These are phyloP conservation scores for Cryptosporidium xiaoi DNA, from an alignment of 169 alveolate genomes.

Conservation along the genomic window DNA sequence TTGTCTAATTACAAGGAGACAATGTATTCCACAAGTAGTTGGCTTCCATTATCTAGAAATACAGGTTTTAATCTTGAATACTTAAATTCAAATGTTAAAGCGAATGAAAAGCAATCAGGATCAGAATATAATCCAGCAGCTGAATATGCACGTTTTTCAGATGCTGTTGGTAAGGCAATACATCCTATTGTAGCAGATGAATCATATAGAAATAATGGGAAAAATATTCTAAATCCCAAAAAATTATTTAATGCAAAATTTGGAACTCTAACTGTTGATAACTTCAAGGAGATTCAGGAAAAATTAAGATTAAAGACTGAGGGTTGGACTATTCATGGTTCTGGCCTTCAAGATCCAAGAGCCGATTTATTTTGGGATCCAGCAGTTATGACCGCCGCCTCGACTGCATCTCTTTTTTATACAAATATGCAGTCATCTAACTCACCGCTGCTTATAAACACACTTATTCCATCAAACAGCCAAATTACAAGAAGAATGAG, in stretches of 20 bases:
- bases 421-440: constrained; percentile 52
- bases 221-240: constrained; percentile 33
- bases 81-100: constrained; percentile 23
- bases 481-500: neutral
- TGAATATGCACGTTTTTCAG: constrained; percentile 66
- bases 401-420: constrained; percentile 20
- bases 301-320: constrained; percentile 50
- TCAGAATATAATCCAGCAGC: constrained; percentile 62
- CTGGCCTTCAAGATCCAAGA: constrained; percentile 69
- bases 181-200: constrained; percentile 64
- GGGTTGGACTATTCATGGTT: constrained; percentile 65
- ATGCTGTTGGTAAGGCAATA: constrained; percentile 57
- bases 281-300: constrained; percentile 42
- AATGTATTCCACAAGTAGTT: constrained; percentile 37
- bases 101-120: constrained; percentile 5
- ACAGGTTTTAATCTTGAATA: constrained; percentile 38
- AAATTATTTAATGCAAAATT: constrained; percentile 59
- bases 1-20: constrained; percentile 29
- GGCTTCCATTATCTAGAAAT: constrained; percentile 42
- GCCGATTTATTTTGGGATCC: constrained; percentile 68
- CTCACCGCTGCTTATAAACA: constrained; percentile 36
- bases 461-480: constrained; percentile 30
- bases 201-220: constrained; percentile 53
- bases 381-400: constrained; percentile 67
- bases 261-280: constrained; percentile 57